phyloP scores from a whole-genome alignment of 208 protist genomes.

The Trichomonas tenax region DNA sequence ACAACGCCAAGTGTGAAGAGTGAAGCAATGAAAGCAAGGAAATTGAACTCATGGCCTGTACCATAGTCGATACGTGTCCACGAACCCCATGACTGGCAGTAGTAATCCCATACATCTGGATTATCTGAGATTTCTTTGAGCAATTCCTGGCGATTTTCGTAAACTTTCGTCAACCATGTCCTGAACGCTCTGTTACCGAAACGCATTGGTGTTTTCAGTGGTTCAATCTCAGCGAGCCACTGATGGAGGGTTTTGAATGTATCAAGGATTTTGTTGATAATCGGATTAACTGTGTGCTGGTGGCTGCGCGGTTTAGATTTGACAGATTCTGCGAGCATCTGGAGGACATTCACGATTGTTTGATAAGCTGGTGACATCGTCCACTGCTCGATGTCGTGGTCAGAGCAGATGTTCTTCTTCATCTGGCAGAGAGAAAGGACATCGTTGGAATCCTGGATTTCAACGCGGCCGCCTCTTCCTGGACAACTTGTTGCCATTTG shows the following conservation, averaged over 20 bases:
- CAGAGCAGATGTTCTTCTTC: neutral
- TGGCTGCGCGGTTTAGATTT: neutral
- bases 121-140: neutral
- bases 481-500: neutral
- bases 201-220: constrained; percentile 25
- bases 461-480: neutral
- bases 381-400: neutral
- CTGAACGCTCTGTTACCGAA: constrained; percentile 40
- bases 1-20: constrained; percentile 50
- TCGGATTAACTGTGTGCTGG: neutral
- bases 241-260: neutral
- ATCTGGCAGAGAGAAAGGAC: neutral
- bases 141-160: neutral
- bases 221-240: constrained; percentile 30
- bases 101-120: constrained; percentile 65
- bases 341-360: neutral
- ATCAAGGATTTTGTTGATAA: neutral
- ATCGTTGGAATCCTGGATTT: neutral
- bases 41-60: constrained; percentile 91
- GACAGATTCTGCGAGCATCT: neutral
- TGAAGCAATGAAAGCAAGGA: constrained; percentile 72
- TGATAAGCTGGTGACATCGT: neutral
- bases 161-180: constrained; percentile 14
- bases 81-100: constrained; percentile 77
- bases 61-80: constrained; percentile 88